Evolutionary conservation across 768 basidiomycete species (phyloP), one percentile per base, ranked within the genome.

Genomic region (Panaeolus papilionaceus): DNA sequence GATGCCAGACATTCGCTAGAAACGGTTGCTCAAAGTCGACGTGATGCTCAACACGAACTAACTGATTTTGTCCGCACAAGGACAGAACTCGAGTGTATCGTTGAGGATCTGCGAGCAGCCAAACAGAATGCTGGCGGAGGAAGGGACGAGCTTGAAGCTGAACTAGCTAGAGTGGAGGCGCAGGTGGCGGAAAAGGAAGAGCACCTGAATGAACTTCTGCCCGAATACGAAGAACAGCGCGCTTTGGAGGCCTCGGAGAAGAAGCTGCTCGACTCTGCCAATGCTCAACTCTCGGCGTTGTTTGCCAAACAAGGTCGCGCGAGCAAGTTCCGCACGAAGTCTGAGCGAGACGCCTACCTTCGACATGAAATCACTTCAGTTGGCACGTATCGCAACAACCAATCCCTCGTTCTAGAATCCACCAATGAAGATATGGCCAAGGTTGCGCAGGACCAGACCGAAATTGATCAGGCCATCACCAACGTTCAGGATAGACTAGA

Each of bases 281-380:
- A 86, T 63, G 90, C 92, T 1, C 86, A 84, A 58, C 80, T 98
- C 3, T 84, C 86, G 0, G 87, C 92, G 0, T 82, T 99, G 1
- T 95, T 92, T 74, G 90, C 92, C 2, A 99, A 99, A 75, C 95
- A 95, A 76, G 96, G 96, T 2, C 91, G 98, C 23, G 83, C 91
- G 44, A 88, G 89, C 63, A 93, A 92, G 72, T 99, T 98, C 81
- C 81, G 89, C 23, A 93, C 92, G 14, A 90, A 90, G 73, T 83
- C 85, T 0, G 95, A 96, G 73, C 89, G 98, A 8, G 97, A 99
- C 75, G 80, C 84, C 23, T 98, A 87, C 74, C 84, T 99, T 49
- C 83, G 80, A n/a, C 84, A 85, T n/a, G 94, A 98, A 73, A 92
- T 98, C 38, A 78, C 84, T 1, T 85, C 91, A 1, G 85, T 95